phyloP scores from a whole-genome alignment of 768 basidiomycete genomes.

The Chalciporus pseudorubinellus region DNA sequence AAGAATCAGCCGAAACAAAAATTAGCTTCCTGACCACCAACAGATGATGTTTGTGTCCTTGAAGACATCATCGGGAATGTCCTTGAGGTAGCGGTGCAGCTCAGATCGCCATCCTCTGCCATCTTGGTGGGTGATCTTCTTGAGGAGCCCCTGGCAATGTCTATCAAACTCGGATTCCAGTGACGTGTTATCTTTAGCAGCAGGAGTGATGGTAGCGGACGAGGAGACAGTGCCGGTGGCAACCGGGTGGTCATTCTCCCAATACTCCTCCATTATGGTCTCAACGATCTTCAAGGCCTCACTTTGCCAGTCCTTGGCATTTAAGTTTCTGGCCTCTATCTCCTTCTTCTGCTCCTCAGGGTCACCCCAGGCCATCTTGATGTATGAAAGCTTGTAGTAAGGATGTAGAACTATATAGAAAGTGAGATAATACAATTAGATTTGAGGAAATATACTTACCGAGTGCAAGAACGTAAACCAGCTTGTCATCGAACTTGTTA shows the following conservation, averaged over 20 bases:
- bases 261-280: slow-evolving; percentile 1
- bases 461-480: slow-evolving; percentile 21
- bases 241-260: not conserved
- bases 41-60: too few species aligned
- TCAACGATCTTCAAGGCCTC: slow-evolving; percentile 12
- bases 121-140: too few species aligned
- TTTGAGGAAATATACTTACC: slow-evolving; percentile 12
- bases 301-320: slow-evolving; percentile 15
- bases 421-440: not conserved
- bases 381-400: slow-evolving; percentile 32
- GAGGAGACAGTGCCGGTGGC: too few species aligned
- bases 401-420: slow-evolving; percentile 32
- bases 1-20: too few species aligned
- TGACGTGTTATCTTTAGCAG: too few species aligned
- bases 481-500: slow-evolving; percentile 4
- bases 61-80: too few species aligned
- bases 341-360: slow-evolving; percentile 21
- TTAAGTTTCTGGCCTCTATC: slow-evolving; percentile 1
- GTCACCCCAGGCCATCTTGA: slow-evolving; percentile 28
- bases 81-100: too few species aligned
- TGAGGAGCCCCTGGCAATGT: too few species aligned
- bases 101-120: too few species aligned
- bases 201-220: too few species aligned
- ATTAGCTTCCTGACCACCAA: too few species aligned
- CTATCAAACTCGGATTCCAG: too few species aligned